Evolutionary conservation across 2,329 filamentous ascomycete genomes (phyloP).

Genomic region (Xylariaceae sp.): DNA sequence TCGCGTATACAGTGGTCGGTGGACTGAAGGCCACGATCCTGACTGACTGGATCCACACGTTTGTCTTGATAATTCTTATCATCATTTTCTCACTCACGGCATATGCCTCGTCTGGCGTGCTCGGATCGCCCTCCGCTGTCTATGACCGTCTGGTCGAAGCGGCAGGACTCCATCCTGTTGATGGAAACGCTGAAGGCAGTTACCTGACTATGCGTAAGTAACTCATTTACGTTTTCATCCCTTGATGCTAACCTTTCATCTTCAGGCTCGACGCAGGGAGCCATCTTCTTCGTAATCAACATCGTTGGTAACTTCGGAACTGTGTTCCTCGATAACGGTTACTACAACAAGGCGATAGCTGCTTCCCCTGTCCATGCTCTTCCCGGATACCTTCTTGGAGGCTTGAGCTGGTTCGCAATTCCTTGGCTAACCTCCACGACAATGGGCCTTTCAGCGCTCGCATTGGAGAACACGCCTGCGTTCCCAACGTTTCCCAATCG

Average conservation of each 20-base stretch:
- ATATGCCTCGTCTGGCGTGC: slow-evolving; percentile 65
- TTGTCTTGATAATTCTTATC: slow-evolving; percentile 79
- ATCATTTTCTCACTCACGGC: slow-evolving; percentile 78
- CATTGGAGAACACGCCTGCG: slow-evolving; percentile 65
- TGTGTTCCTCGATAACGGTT: slow-evolving; percentile 81
- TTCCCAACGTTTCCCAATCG: slow-evolving; percentile 71
- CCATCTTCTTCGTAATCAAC: slow-evolving; percentile 89
- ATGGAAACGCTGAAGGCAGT: slow-evolving; percentile 72
- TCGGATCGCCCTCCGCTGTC: slow-evolving; percentile 71
- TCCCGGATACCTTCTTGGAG: slow-evolving; percentile 82
- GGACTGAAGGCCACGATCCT: slow-evolving; percentile 71
- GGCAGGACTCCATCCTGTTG: slow-evolving; percentile 64
- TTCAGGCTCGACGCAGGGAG: slow-evolving; percentile 61
- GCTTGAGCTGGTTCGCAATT: slow-evolving; percentile 86
- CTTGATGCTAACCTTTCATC: slow-evolving; percentile 3
- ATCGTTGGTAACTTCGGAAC: slow-evolving; percentile 79
- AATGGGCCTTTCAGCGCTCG: slow-evolving; percentile 76
- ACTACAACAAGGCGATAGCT: slow-evolving; percentile 92
- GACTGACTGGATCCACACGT: slow-evolving; percentile 81
- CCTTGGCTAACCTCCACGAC: slow-evolving; percentile 87
- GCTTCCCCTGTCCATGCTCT: slow-evolving; percentile 80
- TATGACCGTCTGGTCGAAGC: slow-evolving; percentile 73
- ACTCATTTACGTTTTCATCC: neutral
- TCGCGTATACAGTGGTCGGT: slow-evolving; percentile 62
- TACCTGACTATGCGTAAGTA: slow-evolving; percentile 72